Percentiles rank a stretch among this genome's conserved stretches.
Evolutionary conservation across 176 grass and related monocot species (phyloP).

Genomic region (Oryza rufipogon): DNA sequence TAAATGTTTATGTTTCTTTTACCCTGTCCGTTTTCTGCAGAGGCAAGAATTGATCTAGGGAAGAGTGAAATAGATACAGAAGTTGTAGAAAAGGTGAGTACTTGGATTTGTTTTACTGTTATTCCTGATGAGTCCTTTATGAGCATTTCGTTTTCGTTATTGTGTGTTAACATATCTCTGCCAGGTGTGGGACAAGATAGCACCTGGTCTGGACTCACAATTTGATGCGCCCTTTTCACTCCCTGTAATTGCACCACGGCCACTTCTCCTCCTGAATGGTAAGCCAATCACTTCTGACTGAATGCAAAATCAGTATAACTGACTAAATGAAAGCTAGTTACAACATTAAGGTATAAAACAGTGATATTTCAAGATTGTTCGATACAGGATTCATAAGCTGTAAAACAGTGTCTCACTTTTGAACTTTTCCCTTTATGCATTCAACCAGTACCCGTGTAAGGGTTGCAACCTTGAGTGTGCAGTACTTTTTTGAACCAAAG

Average conservation of each 20-base stretch:
- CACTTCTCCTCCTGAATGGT: constrained; percentile 83
- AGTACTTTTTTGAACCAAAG: not conserved
- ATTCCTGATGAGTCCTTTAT: constrained; percentile 8
- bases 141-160: not conserved
- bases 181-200: constrained; percentile 93
- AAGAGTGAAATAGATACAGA: constrained; percentile 75
- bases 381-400: constrained; percentile 1
- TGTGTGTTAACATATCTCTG: constrained; percentile 18
- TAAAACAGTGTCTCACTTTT: not conserved
- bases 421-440: constrained; percentile 7
- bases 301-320: not conserved
- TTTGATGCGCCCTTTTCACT: constrained; percentile 76
- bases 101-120: constrained; percentile 21
- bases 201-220: constrained; percentile 69
- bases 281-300: constrained; percentile 34
- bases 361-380: not conserved
- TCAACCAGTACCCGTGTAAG: not conserved
- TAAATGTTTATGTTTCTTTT: not conserved
- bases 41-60: constrained; percentile 70
- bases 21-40: constrained; percentile 45
- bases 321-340: not conserved
- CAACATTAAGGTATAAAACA: not conserved
- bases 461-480: not conserved
- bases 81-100: constrained; percentile 71
- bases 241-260: constrained; percentile 65